Conservation (phyloP, 345 rosid genomes). For the Syzygium grande region DNA sequence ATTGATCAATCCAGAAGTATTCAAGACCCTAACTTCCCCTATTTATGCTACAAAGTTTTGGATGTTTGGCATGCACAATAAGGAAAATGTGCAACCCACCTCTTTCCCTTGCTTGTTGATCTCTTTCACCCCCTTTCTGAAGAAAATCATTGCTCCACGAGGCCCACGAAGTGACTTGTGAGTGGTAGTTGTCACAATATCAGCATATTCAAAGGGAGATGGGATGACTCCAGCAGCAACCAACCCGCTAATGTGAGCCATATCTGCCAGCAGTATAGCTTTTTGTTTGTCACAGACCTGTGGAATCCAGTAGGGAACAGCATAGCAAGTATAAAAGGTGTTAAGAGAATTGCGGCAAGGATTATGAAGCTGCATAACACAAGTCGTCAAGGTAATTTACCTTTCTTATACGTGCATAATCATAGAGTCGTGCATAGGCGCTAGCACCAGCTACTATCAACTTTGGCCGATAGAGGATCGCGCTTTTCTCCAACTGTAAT, state of each 20-base stretch:
- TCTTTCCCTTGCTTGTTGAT: conserved; percentile 85
- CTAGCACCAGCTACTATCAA: conserved; percentile 97
- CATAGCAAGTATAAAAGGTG: background rate
- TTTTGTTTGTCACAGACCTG: conserved; percentile 97
- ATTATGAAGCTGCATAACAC: background rate
- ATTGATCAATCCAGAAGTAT: background rate
- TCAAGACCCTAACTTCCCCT: background rate
- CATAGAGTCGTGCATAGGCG: conserved; percentile 94
- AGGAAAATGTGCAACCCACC: conserved; percentile 23
- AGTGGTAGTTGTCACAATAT: conserved; percentile 91
- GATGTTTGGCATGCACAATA: background rate
- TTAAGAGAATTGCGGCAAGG: background rate
- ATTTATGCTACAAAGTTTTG: background rate
- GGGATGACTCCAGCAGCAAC: conserved; percentile 97
- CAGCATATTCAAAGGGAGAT: conserved; percentile 95
- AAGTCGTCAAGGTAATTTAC: conserved; percentile 20
- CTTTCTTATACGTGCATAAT: conserved; percentile 87
- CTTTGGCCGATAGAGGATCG: conserved; percentile 82
- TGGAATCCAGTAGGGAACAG: conserved; percentile 6
- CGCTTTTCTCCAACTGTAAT: conserved; percentile 78
- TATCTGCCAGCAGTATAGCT: conserved; percentile 83
- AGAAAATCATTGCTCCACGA: conserved; percentile 98
- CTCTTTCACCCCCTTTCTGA: conserved; percentile 85
- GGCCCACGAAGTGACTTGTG: conserved; percentile 99
- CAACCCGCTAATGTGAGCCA: conserved; percentile 96